Evolutionary conservation across 2,329 filamentous ascomycete species (phyloP).

Genomic region (Claviceps arundinis): DNA sequence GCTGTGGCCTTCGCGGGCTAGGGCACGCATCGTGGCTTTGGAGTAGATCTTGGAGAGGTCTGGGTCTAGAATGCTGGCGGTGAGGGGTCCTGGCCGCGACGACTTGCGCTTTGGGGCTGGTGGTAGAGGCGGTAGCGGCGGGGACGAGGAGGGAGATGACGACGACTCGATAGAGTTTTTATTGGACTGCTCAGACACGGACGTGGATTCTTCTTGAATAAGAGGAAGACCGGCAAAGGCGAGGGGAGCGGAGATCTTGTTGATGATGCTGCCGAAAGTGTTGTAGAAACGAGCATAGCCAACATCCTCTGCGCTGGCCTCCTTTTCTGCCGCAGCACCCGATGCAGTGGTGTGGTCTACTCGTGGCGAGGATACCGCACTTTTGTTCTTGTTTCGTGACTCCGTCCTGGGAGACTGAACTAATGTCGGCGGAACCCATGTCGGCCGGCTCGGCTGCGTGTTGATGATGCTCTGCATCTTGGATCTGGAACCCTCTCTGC

Average conservation of each 20-base stretch:
- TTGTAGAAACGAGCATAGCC: constrained; percentile 86
- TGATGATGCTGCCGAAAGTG: constrained; percentile 79
- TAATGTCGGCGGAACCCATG: constrained; percentile 33
- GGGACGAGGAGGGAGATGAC: constrained; percentile 20
- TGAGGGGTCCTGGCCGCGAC: constrained; percentile 11
- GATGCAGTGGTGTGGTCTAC: constrained; percentile 11
- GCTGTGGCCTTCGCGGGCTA: constrained; percentile 54
- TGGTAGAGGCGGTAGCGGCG: constrained; percentile 4
- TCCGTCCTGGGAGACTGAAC: constrained; percentile 13
- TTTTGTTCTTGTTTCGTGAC: constrained; percentile 13
- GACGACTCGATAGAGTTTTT: neutral
- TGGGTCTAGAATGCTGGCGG: constrained; percentile 36
- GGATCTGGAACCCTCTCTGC: constrained; percentile 34
- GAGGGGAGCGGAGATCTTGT: constrained; percentile 75
- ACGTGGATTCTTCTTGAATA: constrained; percentile 34
- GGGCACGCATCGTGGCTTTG: constrained; percentile 66
- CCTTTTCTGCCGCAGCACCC: constrained; percentile 3
- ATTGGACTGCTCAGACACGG: constrained; percentile 12
- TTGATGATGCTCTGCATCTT: constrained; percentile 46
- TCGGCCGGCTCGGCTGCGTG: constrained; percentile 36
- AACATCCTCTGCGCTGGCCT: constrained; percentile 44
- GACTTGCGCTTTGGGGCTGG: constrained; percentile 15
- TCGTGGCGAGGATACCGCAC: constrained; percentile 12
- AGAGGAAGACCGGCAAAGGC: constrained; percentile 88
- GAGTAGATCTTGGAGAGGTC: constrained; percentile 79